Evolutionary conservation across 1,139 yeast species (phyloP).

Genomic region (Debaryomyces robertsiae): DNA sequence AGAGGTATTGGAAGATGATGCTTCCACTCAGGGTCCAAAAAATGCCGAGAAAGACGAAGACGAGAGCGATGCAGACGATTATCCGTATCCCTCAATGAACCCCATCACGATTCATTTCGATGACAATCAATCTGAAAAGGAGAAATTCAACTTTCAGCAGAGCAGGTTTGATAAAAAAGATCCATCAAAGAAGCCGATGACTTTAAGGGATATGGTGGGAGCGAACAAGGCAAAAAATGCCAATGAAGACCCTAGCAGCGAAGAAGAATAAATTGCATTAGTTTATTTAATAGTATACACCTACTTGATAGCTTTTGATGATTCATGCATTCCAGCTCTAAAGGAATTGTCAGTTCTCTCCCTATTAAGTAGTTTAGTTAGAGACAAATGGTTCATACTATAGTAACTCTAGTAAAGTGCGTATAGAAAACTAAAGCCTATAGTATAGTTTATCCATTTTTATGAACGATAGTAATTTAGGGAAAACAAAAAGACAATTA

Average conservation of each 20-base stretch:
- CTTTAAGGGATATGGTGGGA: constrained; percentile 42
- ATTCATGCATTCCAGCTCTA: too few species aligned
- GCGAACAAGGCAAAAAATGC: constrained; percentile 20
- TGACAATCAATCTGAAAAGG: constrained; percentile 17
- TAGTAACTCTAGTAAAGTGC: constrained; percentile 2
- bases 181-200: constrained; percentile 35
- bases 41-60: constrained; percentile 20
- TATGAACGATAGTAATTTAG: background rate
- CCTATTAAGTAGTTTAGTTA: too few species aligned
- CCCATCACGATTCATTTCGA: constrained; percentile 26
- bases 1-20: constrained; percentile 40
- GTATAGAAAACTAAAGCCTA: background rate
- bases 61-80: constrained; percentile 34
- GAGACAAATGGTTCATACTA: too few species aligned
- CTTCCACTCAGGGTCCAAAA: background rate
- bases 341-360: too few species aligned
- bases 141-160: background rate
- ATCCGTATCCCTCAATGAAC: constrained; percentile 20
- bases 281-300: background rate
- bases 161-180: constrained; percentile 11
- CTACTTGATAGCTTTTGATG: background rate
- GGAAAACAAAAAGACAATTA: constrained; percentile 5
- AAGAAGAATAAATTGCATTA: constrained; percentile 35
- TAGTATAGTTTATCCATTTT: background rate
- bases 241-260: constrained; percentile 37